Conservation (phyloP, 2,329 filamentous ascomycete species). For the Xylaria sp. region DNA sequence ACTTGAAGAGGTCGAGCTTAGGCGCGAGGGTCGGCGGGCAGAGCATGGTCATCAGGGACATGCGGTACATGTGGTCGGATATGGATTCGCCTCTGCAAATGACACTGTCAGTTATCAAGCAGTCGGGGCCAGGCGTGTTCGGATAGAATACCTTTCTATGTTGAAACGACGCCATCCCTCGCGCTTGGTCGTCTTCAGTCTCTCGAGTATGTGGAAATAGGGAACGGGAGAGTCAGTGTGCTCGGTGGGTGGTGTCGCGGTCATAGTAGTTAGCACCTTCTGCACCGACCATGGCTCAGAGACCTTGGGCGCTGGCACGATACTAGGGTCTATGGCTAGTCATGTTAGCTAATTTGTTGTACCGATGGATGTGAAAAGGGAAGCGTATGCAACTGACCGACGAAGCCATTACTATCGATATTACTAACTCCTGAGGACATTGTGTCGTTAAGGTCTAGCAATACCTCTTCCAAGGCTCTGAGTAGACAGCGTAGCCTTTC, state of each 20-base stretch:
- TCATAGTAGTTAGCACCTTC: slow-evolving; percentile 73
- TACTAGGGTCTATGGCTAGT: slow-evolving; percentile 49
- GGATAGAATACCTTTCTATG: slow-evolving; percentile 65
- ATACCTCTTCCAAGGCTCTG: neutral
- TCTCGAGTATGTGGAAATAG: slow-evolving; percentile 95
- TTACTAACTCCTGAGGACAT: slow-evolving; percentile 32
- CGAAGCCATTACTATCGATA: slow-evolving; percentile 23
- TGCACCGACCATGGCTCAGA: slow-evolving; percentile 65
- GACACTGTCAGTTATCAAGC: slow-evolving; percentile 7
- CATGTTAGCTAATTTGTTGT: neutral
- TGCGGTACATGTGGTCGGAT: slow-evolving; percentile 99
- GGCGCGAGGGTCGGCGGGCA: slow-evolving; percentile 79
- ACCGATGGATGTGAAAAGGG: neutral
- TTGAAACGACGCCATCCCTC: slow-evolving; percentile 95
- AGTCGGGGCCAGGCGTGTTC: too few relatives aligned
- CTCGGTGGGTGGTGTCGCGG: slow-evolving; percentile 66
- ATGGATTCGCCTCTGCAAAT: slow-evolving; percentile 81
- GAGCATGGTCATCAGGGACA: slow-evolving; percentile 95
- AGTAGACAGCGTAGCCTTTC: too few relatives aligned
- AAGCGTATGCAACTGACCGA: slow-evolving; percentile 22
- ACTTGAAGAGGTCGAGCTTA: slow-evolving; percentile 80
- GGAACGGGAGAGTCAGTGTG: slow-evolving; percentile 79
- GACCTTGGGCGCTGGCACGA: slow-evolving; percentile 54
- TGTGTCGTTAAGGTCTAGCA: neutral
- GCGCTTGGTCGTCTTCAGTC: slow-evolving; percentile 94